Evolutionary conservation across 306 rosid genomes (phyloP).

Genomic region (Abrus pulchellus): DNA sequence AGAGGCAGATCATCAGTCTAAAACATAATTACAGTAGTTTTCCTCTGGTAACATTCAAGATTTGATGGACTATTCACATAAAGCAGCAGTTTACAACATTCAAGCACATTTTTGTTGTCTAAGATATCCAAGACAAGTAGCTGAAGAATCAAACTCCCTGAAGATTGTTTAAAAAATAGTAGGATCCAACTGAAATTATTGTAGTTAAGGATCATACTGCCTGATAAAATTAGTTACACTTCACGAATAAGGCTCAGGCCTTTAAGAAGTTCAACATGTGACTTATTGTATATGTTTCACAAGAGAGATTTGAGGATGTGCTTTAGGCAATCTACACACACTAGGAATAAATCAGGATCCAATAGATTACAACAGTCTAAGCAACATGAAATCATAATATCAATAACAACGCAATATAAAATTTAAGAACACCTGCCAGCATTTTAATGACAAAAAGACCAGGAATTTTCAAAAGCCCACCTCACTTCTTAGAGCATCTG

Average conservation of each 20-base stretch:
- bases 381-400: conserved; percentile 42
- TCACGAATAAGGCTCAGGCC: conserved; percentile 22
- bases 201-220: conserved; percentile 36
- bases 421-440: neutral
- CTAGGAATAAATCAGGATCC: conserved; percentile 9
- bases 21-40: conserved; percentile 28
- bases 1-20: conserved; percentile 12
- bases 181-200: conserved; percentile 22
- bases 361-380: conserved; percentile 1
- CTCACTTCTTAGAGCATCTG: conserved; percentile 83
- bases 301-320: neutral
- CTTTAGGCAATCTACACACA: conserved; percentile 20
- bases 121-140: conserved; percentile 26
- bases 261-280: conserved; percentile 6
- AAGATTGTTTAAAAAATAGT: conserved; percentile 24
- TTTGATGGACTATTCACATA: conserved; percentile 18
- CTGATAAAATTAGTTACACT: conserved; percentile 35
- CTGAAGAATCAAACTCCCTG: conserved; percentile 35
- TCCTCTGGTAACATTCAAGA: conserved; percentile 39
- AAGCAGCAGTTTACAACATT: conserved; percentile 15
- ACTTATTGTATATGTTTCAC: conserved; percentile 23
- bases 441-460: conserved; percentile 28
- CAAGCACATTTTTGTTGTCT: neutral
- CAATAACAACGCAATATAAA: conserved; percentile 29
- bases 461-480: conserved; percentile 54